Percentiles rank a stretch among this genome's conserved stretches.
Evolutionary conservation across 768 basidiomycete genomes (phyloP).

Genomic region (Phlebiopsis flavidoalba): DNA sequence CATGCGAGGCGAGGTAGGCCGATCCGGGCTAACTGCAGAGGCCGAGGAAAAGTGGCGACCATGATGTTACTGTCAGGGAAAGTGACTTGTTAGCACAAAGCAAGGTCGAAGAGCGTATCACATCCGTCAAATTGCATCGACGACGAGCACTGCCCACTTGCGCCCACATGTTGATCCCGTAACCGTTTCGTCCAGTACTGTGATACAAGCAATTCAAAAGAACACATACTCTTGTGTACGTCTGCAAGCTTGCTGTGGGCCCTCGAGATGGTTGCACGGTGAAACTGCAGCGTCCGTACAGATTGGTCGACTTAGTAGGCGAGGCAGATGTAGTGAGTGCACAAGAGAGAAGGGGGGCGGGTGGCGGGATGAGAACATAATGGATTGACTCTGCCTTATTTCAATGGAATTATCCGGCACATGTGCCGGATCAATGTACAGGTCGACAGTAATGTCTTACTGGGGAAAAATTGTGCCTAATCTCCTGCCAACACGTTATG

Average conservation of each 20-base stretch:
- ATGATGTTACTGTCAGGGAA: slow-evolving; percentile 2
- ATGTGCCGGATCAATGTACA: background rate
- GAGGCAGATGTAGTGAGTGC: background rate
- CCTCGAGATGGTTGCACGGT: background rate
- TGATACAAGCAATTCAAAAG: no score
- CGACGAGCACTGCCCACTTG: background rate
- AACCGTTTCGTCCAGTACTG: background rate
- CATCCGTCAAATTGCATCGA: background rate
- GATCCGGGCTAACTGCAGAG: slow-evolving; percentile 54
- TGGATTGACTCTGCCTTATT: slow-evolving; percentile 7
- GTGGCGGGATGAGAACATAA: slow-evolving; percentile 9
- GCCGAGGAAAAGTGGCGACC: slow-evolving; percentile 20
- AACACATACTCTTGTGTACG: background rate
- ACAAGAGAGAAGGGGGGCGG: background rate
- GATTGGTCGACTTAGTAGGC: background rate
- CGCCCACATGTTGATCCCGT: slow-evolving; percentile 1
- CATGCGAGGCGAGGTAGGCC: slow-evolving; percentile 70
- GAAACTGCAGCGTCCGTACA: background rate
- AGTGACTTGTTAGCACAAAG: background rate
- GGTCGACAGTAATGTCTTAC: background rate
- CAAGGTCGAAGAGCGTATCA: background rate
- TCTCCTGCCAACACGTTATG: background rate
- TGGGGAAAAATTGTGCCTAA: background rate
- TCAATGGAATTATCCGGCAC: slow-evolving; percentile 17
- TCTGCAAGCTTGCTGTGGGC: background rate